phyloP scores from a whole-genome alignment of 75 land plant species.

The Picea sitchensis region DNA sequence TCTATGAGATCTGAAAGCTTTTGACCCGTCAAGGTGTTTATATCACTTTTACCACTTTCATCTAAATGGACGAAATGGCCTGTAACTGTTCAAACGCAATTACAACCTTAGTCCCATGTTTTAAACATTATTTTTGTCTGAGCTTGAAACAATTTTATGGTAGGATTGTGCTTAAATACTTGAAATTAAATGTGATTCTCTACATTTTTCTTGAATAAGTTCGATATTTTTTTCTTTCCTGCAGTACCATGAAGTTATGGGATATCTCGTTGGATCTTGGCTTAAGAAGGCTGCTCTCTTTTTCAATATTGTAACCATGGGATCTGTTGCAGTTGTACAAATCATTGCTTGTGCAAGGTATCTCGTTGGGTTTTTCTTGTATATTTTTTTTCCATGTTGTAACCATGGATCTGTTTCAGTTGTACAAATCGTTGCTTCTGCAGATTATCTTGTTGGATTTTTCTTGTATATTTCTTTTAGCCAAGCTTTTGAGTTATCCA shows the following conservation, averaged over 20 bases:
- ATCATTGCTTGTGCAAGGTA: constrained; percentile 47
- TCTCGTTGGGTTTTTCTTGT: neutral
- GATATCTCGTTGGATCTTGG: constrained; percentile 28
- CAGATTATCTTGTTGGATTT: constrained; percentile 14
- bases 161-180: no score
- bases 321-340: constrained; percentile 29
- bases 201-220: neutral
- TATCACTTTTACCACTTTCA: neutral
- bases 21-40: neutral
- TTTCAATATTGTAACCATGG: constrained; percentile 33
- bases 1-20: neutral
- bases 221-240: neutral
- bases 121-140: neutral
- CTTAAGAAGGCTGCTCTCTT: constrained; percentile 15
- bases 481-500: neutral
- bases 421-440: constrained; percentile 45
- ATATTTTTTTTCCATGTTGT: no score
- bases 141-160: neutral
- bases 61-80: neutral
- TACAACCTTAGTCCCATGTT: no score
- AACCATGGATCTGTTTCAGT: no score
- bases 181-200: no score
- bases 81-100: no score
- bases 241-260: constrained; percentile 37
- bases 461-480: neutral